Percentiles rank a stretch among this genome's conserved stretches.
These are phyloP conservation scores for Asterionellopsis glacialis DNA, from an alignment of 108 stramenopile species.

Conservation along the genomic window DNA sequence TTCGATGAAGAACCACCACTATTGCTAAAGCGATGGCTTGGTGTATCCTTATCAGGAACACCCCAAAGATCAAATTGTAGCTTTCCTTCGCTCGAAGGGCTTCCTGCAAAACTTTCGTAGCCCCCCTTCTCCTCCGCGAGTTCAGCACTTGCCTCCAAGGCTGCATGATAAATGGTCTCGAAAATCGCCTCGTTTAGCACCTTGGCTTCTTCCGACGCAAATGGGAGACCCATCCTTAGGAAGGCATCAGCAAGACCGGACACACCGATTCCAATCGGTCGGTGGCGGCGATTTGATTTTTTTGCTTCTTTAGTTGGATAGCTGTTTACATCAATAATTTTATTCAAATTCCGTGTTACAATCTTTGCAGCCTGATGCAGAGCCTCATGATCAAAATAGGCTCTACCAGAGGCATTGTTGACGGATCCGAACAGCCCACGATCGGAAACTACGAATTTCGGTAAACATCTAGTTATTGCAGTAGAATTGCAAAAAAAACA, in stretches of 20 bases:
- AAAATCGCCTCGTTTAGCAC: slow-evolving; percentile 92
- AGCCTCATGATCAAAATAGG: slow-evolving; percentile 86
- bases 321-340: slow-evolving; percentile 91
- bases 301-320: slow-evolving; percentile 88
- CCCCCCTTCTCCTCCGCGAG: slow-evolving; percentile 80
- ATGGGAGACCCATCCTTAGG: slow-evolving; percentile 87
- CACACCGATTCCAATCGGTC: slow-evolving; percentile 96
- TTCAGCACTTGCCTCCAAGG: slow-evolving; percentile 90
- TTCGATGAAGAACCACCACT: not conserved
- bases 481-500: not conserved
- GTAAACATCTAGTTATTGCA: slow-evolving; percentile 42
- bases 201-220: slow-evolving; percentile 80
- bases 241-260: slow-evolving; percentile 96
- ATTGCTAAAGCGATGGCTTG: slow-evolving; percentile 34
- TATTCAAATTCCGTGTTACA: slow-evolving; percentile 89
- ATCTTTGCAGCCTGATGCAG: slow-evolving; percentile 86
- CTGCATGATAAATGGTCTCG: slow-evolving; percentile 95
- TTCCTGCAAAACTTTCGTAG: slow-evolving; percentile 86
- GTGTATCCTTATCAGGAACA: slow-evolving; percentile 47
- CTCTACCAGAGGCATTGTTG: slow-evolving; percentile 45
- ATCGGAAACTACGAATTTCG: slow-evolving; percentile 74
- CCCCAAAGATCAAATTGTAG: slow-evolving; percentile 95
- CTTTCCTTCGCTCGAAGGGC: slow-evolving; percentile 87
- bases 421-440: slow-evolving; percentile 75
- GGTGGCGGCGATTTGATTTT: slow-evolving; percentile 86